Evolutionary conservation across 208 protist species (phyloP).

Genomic region (Polymyxa betae): DNA sequence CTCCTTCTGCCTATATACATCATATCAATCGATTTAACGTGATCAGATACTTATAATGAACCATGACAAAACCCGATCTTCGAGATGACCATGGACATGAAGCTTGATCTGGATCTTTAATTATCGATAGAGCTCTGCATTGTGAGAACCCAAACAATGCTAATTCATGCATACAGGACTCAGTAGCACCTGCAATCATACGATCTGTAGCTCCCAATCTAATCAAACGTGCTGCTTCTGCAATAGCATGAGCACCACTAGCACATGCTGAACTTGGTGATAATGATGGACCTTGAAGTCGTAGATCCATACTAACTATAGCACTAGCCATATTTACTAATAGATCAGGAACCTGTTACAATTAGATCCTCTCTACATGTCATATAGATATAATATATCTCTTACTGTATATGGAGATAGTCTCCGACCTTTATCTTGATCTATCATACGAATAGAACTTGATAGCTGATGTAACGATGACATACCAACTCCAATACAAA

Average conservation of each 20-base stretch:
- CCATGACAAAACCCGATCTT: slow-evolving; percentile 53
- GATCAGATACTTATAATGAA: not conserved
- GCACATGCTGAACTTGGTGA: slow-evolving; percentile 92
- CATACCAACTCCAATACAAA: slow-evolving; percentile 85
- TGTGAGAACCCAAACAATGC: slow-evolving; percentile 86
- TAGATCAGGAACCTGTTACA: slow-evolving; percentile 84
- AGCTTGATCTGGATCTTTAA: slow-evolving; percentile 78
- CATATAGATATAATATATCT: not conserved
- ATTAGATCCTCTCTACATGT: not conserved
- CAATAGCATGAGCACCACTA: slow-evolving; percentile 93
- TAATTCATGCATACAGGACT: slow-evolving; percentile 87
- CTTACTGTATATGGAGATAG: slow-evolving; percentile 72
- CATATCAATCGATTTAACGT: slow-evolving; percentile 58
- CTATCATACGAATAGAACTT: not conserved
- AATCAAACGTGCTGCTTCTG: slow-evolving; percentile 86
- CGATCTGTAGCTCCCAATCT: slow-evolving; percentile 79
- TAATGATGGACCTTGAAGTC: slow-evolving; percentile 83
- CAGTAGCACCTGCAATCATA: slow-evolving; percentile 85
- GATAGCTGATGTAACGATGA: slow-evolving; percentile 36
- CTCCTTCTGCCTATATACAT: slow-evolving; percentile 94
- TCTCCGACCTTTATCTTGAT: slow-evolving; percentile 64
- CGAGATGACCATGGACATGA: slow-evolving; percentile 86
- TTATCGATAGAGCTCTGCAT: slow-evolving; percentile 82
- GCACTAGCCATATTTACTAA: slow-evolving; percentile 94
- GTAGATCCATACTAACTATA: slow-evolving; percentile 82